Percentiles rank a stretch among this genome's conserved stretches.
phyloP scores from a whole-genome alignment of 257 asterid genomes.

The Solanum medicagineum region DNA sequence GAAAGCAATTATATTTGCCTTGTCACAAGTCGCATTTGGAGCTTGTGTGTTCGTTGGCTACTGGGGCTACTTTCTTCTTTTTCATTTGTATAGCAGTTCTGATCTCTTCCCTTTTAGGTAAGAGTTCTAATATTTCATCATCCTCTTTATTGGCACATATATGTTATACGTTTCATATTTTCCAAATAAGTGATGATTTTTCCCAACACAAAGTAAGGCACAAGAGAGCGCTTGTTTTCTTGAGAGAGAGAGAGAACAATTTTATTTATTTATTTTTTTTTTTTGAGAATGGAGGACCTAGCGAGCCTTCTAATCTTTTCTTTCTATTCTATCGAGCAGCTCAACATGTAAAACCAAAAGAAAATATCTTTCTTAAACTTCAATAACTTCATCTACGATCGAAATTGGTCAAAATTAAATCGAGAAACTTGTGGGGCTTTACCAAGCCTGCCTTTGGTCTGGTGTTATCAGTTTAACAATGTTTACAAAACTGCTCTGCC shows the following conservation, averaged over 20 bases:
- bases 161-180: neutral
- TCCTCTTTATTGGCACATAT: neutral
- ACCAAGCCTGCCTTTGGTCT: neutral
- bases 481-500: neutral
- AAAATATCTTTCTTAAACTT: neutral
- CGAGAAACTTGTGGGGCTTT: neutral
- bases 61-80: constrained; percentile 78
- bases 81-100: constrained; percentile 27
- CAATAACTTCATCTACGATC: neutral
- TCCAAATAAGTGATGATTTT: neutral
- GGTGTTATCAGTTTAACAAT: neutral
- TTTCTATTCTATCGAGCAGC: neutral
- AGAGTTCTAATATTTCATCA: neutral
- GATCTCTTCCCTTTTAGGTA: constrained; percentile 84
- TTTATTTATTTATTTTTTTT: neutral
- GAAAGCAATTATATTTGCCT: constrained; percentile 64
- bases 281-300: neutral
- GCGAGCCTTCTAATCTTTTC: neutral
- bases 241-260: neutral
- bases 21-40: constrained; percentile 87
- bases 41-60: constrained; percentile 66
- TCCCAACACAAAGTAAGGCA: neutral
- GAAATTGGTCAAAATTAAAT: neutral
- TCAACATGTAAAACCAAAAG: neutral
- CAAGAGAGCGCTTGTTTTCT: neutral